Conservation (phyloP, 1,139 yeast species). For the Pichia sp. region DNA sequence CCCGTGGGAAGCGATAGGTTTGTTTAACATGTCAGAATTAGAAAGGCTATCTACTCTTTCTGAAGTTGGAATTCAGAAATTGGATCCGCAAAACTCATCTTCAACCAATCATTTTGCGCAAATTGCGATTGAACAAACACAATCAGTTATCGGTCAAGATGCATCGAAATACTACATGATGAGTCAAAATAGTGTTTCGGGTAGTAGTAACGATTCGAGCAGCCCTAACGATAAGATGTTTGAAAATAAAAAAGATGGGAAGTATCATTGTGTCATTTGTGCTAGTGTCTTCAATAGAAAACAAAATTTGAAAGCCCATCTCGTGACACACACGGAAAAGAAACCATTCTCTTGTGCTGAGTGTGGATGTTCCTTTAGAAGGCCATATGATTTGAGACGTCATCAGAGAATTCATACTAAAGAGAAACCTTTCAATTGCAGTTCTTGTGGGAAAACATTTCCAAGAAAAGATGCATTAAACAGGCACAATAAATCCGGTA, state of each 20-base stretch:
- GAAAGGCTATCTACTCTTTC: neutral
- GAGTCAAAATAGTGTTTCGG: no score
- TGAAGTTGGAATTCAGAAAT: neutral
- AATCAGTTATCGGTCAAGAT: neutral
- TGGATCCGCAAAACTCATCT: neutral
- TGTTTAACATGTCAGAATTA: neutral
- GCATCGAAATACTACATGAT: neutral
- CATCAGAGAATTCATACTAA: conserved; percentile 75
- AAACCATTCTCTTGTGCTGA: conserved; percentile 64
- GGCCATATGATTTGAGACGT: conserved; percentile 70
- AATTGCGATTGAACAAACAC: neutral
- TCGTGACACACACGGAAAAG: conserved; percentile 58
- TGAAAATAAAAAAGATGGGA: neutral
- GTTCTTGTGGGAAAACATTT: conserved; percentile 55
- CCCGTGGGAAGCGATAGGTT: no score
- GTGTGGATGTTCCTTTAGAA: conserved; percentile 57
- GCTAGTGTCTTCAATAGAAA: conserved; percentile 58
- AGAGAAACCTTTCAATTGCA: conserved; percentile 60
- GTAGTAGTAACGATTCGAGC: no score
- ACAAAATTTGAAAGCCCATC: conserved; percentile 69
- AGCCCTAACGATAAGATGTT: no score
- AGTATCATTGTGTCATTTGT: conserved; percentile 48
- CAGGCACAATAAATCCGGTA: conserved; percentile 41
- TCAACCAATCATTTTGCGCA: neutral
- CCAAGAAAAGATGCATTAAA: conserved; percentile 74